A percentile compares a stretch with the other conserved stretches of the same genome.
Evolutionary conservation across 179 eudicot species (phyloP).

Genomic region (Spinacia oleracea): DNA sequence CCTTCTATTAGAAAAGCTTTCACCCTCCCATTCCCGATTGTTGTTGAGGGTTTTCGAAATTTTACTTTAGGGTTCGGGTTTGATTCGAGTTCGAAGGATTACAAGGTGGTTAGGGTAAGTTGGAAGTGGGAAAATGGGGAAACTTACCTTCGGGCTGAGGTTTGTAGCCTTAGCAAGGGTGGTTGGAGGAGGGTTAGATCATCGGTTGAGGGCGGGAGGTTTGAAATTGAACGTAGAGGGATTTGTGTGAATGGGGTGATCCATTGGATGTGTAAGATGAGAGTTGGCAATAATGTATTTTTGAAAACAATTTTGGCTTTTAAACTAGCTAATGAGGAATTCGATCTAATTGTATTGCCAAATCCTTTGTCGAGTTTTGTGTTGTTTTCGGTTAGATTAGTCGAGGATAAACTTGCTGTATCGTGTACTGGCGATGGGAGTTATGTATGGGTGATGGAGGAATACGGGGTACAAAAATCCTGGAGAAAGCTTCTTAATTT

Average conservation of each 20-base stretch:
- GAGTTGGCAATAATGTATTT: background rate
- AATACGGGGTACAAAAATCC: conserved; percentile 19
- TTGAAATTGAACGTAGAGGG: conserved; percentile 8
- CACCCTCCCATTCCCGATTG: conserved; percentile 10
- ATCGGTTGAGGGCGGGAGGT: conserved; percentile 3
- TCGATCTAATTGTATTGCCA: conserved; percentile 16
- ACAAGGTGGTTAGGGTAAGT: conserved; percentile 27
- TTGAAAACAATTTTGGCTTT: conserved; percentile 16
- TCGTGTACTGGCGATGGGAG: conserved; percentile 20
- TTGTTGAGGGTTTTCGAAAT: background rate
- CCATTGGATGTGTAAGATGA: conserved; percentile 24
- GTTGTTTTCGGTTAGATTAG: conserved; percentile 19
- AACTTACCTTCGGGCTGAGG: conserved; percentile 14
- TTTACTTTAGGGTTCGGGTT: conserved; percentile 25
- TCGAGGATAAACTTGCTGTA: conserved; percentile 30
- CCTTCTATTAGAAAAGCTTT: conserved; percentile 28
- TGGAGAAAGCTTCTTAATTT: conserved; percentile 26
- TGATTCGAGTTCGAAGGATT: conserved; percentile 25
- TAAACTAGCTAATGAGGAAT: conserved; percentile 8
- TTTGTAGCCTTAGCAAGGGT: conserved; percentile 22
- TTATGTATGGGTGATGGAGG: conserved; percentile 31
- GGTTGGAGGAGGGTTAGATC: conserved; percentile 10
- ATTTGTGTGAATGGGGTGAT: conserved; percentile 21
- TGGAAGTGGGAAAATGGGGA: conserved; percentile 14
- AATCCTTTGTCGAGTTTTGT: background rate